Base-by-base conservation (phyloP, 169 alveolate genomes). In the Plasmodium cynomolgi region DNA sequence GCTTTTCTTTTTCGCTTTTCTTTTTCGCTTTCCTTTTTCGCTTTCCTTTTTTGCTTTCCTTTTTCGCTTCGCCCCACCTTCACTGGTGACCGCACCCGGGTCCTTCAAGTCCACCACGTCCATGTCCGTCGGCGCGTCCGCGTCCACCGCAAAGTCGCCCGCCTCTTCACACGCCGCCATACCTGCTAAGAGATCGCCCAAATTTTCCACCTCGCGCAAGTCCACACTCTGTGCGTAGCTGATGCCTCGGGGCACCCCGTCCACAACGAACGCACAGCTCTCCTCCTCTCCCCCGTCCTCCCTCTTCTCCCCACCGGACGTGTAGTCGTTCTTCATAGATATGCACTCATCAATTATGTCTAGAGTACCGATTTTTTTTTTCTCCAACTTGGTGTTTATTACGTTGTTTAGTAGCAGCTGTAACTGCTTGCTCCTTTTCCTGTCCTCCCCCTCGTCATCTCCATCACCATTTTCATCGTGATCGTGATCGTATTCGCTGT, bases 321-420 rank as follows among this genome's bases (percentile, higher is more conserved):
- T 88, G 72, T 80, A 80, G 20, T 17, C 11, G n/a, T 80, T 17
- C n/a, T 86, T 86, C 44, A 88, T 88, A 26, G 94, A n/a, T 88
- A 88, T 41, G 56, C 94, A 88, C n/a, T 88, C 94, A 62, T 88
- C 90, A 23, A 88, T 79, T 5, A 88, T 88, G 26, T 88, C 94
- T 13, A 88, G 71, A 1, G 90, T 62, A 2, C 44, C 74, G 1
- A 88, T 39, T 62, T 88, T 34, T 80, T 88, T 88, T 79, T 88
- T 54, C 17, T 88, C 83, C 23, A 58, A 79, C 72, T 88, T 88
- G 62, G 41, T 88, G 81, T 88, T 88, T 79, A 88, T 79, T 33
- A 50, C 83, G 2, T 56, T 26, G 47, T 88, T 58, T 37, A 88
- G 17, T 13, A 88, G 31, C 26, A 58, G 13, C 15, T 88, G 90